Base-by-base conservation (phyloP, 1,284 basidiomycete genomes). In the Cerioporus squamosus region DNA sequence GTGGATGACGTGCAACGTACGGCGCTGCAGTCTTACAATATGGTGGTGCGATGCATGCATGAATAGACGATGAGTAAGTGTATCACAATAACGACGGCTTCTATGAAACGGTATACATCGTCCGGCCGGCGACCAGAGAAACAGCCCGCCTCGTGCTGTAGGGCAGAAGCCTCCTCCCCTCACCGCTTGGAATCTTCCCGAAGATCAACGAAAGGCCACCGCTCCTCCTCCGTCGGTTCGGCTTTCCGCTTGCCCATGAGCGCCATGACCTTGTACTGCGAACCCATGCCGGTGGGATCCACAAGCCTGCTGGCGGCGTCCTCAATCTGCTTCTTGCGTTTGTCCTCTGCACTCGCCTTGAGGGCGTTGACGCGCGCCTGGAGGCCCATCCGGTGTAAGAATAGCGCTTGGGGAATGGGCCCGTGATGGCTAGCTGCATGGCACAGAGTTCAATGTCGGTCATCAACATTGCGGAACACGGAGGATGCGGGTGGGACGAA, bases 221-320 rank as follows among this genome's bases (percentile, higher is more conserved):
- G 55, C 52, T 67, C 66, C 40, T 66, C 67, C 10, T 61, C 64
- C 1, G 40, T 40, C 48, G 60, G 38, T 36, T 53, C 57, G 26
- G 26, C 36, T 17, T 59, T 46, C 56, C 52, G 62, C 53, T 51
- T 57, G 14, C 68, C 69, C 0, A 74, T 81, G 24, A 90, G 70
- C 1, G 83, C 87, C 64, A 90, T 71, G 18, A 90, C 75, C 67
- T 82, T 76, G 61, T 91, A 90, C 73, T 90, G 80, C 42, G 68
- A 75, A 0, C 89, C 88, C 89, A 91, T 91, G 22, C 86, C 85
- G 5, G 73, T 74, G 0, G 75, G 78, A 70, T 90, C 85, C 23
- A 86, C 77, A n/a, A 90, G 73, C 53, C 88, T 74, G 51, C 77
- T 69, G 24, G 82, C 83, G 1, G 82, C 83, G 36, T 75, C 69